These are phyloP conservation scores for Syncephalastrum monosporum DNA, from an alignment of 371 early-diverging fungal species.

Conservation along the genomic window DNA sequence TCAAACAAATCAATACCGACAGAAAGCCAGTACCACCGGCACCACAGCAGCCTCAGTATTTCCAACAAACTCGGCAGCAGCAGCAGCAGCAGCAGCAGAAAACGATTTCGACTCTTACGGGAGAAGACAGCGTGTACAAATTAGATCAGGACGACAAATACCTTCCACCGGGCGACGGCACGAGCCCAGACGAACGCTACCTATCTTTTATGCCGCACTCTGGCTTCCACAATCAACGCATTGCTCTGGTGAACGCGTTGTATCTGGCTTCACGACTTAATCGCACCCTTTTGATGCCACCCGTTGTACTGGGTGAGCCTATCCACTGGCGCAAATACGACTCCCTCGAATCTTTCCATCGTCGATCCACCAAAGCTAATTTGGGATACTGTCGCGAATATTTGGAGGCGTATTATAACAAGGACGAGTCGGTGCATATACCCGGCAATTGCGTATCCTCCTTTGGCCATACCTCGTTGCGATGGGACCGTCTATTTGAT, in stretches of 20 bases:
- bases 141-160: conserved; percentile 10
- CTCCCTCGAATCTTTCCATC: conserved; percentile 30
- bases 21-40: neutral
- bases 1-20: neutral
- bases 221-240: conserved; percentile 63
- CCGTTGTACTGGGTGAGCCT: conserved; percentile 43
- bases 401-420: conserved; percentile 17
- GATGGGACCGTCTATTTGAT: conserved; percentile 43
- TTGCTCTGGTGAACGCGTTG: conserved; percentile 55
- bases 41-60: neutral
- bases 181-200: conserved; percentile 28
- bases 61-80: conserved; percentile 4
- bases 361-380: conserved; percentile 22
- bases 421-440: conserved; percentile 7
- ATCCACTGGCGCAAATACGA: conserved; percentile 46
- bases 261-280: conserved; percentile 47
- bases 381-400: conserved; percentile 11
- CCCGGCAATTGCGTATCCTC: conserved; percentile 28
- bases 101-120: neutral
- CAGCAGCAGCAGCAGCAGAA: conserved; percentile 1
- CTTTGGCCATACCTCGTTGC: conserved; percentile 33
- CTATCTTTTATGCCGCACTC: conserved; percentile 60
- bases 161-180: conserved; percentile 19
- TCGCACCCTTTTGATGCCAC: conserved; percentile 58
- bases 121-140: conserved; percentile 20